These are phyloP conservation scores for Aspergillus brasiliensis DNA, from an alignment of 2,329 filamentous ascomycete species.

Conservation along the genomic window DNA sequence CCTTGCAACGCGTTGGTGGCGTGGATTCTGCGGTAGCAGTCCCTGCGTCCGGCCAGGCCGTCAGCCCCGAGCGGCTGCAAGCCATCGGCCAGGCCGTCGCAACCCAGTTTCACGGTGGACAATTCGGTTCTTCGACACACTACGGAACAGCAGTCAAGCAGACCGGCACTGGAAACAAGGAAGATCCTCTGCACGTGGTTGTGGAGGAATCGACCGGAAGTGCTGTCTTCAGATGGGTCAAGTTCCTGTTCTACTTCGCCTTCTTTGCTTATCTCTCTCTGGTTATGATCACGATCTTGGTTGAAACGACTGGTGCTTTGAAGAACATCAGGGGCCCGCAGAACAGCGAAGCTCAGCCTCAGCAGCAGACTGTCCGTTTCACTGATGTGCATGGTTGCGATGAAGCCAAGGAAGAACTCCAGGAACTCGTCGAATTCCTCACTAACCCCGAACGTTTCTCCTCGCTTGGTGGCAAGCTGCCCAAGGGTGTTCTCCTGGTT, in stretches of 20 bases:
- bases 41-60: conserved; percentile 30
- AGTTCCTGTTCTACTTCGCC: conserved; percentile 77
- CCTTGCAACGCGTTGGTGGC: conserved; percentile 65
- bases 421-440: conserved; percentile 95
- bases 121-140: conserved; percentile 35
- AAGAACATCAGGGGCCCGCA: conserved; percentile 74
- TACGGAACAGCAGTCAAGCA: conserved; percentile 52
- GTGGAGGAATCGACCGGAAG: conserved; percentile 85
- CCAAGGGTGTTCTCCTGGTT: conserved; percentile 92
- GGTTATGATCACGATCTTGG: conserved; percentile 75
- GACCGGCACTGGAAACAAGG: conserved; percentile 69
- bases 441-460: conserved; percentile 92
- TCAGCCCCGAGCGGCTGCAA: conserved; percentile 68
- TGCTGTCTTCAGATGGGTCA: conserved; percentile 86
- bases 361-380: conserved; percentile 90
- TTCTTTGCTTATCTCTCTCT: conserved; percentile 78
- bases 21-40: conserved; percentile 30
- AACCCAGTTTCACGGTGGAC: conserved; percentile 68
- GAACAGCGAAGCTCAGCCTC: conserved; percentile 84
- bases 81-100: conserved; percentile 81
- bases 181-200: conserved; percentile 89
- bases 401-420: conserved; percentile 96
- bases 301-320: conserved; percentile 77
- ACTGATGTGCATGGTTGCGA: conserved; percentile 95
- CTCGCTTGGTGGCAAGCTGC: conserved; percentile 90